A percentile compares a stretch with the other conserved stretches of the same genome.
phyloP scores from a whole-genome alignment of 768 basidiomycete species.

The Leccinum incarnatum region DNA sequence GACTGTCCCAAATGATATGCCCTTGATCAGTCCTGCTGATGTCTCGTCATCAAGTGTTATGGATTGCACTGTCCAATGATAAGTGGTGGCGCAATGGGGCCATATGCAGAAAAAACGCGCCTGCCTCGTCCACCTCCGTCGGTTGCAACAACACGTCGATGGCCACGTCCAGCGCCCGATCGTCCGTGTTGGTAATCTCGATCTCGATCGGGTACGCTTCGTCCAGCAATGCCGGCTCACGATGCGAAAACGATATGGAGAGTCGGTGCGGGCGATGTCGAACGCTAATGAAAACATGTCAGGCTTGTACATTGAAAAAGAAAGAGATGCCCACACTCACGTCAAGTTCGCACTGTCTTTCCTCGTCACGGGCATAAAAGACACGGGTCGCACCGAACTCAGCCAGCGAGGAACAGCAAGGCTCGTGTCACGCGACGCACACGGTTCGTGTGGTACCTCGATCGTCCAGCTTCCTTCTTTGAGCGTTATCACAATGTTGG shows the following conservation, averaged over 20 bases:
- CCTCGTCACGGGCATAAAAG: slow-evolving; percentile 52
- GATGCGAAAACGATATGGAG: slow-evolving; percentile 52
- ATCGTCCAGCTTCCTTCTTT: slow-evolving; percentile 55
- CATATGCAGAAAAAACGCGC: slow-evolving; percentile 37
- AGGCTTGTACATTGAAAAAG: background rate
- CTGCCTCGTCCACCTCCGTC: slow-evolving; percentile 66
- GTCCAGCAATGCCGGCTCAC: slow-evolving; percentile 71
- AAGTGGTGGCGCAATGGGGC: too few relatives aligned
- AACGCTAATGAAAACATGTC: background rate
- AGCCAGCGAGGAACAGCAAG: slow-evolving; percentile 50
- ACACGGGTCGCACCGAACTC: slow-evolving; percentile 48
- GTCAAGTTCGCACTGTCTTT: slow-evolving; percentile 44
- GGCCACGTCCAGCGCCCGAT: slow-evolving; percentile 60
- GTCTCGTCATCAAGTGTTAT: slow-evolving; percentile 60
- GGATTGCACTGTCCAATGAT: slow-evolving; percentile 45
- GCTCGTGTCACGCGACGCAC: slow-evolving; percentile 35
- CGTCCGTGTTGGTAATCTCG: slow-evolving; percentile 69
- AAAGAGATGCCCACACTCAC: slow-evolving; percentile 36
- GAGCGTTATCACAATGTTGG: slow-evolving; percentile 44
- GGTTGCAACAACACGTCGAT: slow-evolving; percentile 82
- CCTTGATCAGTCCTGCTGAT: slow-evolving; percentile 75
- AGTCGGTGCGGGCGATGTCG: slow-evolving; percentile 45
- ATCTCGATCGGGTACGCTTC: slow-evolving; percentile 77
- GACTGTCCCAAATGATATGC: slow-evolving; percentile 62
- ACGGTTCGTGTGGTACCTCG: slow-evolving; percentile 54